These are phyloP conservation scores for Beta corolliflora DNA, from an alignment of 179 eudicot genomes.

Conservation along the genomic window DNA sequence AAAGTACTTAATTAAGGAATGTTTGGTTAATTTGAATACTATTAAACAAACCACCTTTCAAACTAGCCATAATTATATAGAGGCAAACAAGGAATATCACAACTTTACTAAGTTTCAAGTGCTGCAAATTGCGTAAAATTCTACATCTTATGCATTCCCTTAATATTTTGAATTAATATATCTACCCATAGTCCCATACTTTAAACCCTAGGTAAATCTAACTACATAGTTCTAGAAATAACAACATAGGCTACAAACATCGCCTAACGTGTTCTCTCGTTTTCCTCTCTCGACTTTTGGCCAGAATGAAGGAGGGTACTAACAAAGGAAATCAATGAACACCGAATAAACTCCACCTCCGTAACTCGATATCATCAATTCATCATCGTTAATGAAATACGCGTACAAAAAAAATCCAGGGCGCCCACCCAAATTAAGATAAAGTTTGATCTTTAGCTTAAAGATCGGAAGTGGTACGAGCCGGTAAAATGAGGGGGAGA, in stretches of 20 bases:
- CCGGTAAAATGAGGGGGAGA: conserved; percentile 36
- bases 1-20: conserved; percentile 6
- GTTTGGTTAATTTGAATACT: conserved; percentile 4
- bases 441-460: conserved; percentile 1
- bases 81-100: conserved; percentile 30
- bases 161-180: conserved; percentile 27
- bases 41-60: conserved; percentile 7
- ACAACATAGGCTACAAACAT: conserved; percentile 31
- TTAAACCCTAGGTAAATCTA: conserved; percentile 31
- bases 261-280: not conserved
- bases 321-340: conserved; percentile 30
- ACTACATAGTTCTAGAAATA: conserved; percentile 21
- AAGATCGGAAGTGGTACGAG: conserved; percentile 33
- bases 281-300: not conserved
- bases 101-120: conserved; percentile 33
- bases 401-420: conserved; percentile 9
- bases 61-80: conserved; percentile 19
- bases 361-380: conserved; percentile 4
- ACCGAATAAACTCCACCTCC: conserved; percentile 15
- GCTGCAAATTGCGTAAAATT: conserved; percentile 28
- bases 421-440: too few relatives aligned
- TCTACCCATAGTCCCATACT: conserved; percentile 32
- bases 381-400: conserved; percentile 20
- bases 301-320: too few relatives aligned
- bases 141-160: conserved; percentile 25